Percentiles rank a stretch among this genome's conserved stretches.
Evolutionary conservation across 257 asterid genomes (phyloP).

Genomic region (Solanum ossicruentum): DNA sequence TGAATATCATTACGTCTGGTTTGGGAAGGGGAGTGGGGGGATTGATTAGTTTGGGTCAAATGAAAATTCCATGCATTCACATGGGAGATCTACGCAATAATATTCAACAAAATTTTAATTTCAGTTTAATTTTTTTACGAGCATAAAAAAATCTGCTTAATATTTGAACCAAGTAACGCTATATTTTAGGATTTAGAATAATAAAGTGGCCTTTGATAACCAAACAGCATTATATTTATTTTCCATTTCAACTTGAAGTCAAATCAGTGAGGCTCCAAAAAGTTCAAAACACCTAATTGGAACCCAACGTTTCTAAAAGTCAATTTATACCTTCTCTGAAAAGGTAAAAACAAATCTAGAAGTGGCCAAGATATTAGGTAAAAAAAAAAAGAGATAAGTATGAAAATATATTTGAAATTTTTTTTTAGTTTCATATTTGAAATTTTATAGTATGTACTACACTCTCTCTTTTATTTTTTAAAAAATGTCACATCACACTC

Average conservation of each 20-base stretch:
- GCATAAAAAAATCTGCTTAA: neutral
- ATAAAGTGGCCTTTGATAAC: neutral
- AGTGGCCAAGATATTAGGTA: neutral
- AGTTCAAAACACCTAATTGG: neutral
- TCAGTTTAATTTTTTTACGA: too few species aligned
- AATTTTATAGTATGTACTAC: too few species aligned
- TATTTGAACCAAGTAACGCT: too few species aligned
- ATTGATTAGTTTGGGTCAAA: neutral
- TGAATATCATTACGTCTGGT: too few species aligned
- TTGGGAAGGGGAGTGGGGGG: too few species aligned
- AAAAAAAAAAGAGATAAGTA: neutral
- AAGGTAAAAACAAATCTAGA: neutral
- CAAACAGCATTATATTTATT: neutral
- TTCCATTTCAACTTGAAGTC: accelerated
- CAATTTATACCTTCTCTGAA: neutral
- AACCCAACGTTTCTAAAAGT: neutral
- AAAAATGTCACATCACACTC: too few species aligned
- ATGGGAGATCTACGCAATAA: neutral
- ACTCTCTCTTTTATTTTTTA: too few species aligned
- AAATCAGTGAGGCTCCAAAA: neutral
- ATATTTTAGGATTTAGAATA: too few species aligned
- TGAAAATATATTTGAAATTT: too few species aligned
- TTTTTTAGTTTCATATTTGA: too few species aligned
- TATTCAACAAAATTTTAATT: too few species aligned
- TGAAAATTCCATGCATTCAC: neutral